These are phyloP conservation scores for Tetrapisispora nanseiensis DNA, from an alignment of 805 yeast genomes.

Conservation along the genomic window DNA sequence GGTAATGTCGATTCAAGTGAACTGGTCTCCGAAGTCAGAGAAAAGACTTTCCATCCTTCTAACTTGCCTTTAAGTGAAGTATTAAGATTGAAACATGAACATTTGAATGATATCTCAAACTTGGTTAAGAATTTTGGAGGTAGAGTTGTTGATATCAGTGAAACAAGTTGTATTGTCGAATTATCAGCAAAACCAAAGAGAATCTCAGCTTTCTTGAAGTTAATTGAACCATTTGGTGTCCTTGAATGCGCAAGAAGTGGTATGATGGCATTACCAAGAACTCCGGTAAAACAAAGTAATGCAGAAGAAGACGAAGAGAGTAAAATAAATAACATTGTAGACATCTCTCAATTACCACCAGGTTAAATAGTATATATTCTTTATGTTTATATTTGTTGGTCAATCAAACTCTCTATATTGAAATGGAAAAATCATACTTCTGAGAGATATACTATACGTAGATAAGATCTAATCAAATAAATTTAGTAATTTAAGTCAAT, in stretches of 20 bases:
- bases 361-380: conserved; percentile 44
- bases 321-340: conserved; percentile 54
- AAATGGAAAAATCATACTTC: neutral
- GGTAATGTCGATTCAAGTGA: conserved; percentile 24
- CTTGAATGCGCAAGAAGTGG: conserved; percentile 95
- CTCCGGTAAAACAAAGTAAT: conserved; percentile 58
- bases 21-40: conserved; percentile 21
- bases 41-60: conserved; percentile 68
- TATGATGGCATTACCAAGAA: conserved; percentile 97
- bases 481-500: neutral
- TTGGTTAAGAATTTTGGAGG: conserved; percentile 87
- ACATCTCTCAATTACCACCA: conserved; percentile 86
- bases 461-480: neutral
- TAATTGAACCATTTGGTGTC: conserved; percentile 92
- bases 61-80: conserved; percentile 87
- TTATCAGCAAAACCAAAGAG: conserved; percentile 89
- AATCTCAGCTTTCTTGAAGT: conserved; percentile 73
- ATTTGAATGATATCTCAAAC: conserved; percentile 72
- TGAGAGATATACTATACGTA: neutral
- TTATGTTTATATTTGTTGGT: neutral
- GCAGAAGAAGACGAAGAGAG: conserved; percentile 50
- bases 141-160: conserved; percentile 81
- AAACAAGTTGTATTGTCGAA: conserved; percentile 89
- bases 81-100: conserved; percentile 85
- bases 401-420: neutral